Base-by-base conservation (phyloP, 2,329 filamentous ascomycete species). In the Raffaelea arxii region DNA sequence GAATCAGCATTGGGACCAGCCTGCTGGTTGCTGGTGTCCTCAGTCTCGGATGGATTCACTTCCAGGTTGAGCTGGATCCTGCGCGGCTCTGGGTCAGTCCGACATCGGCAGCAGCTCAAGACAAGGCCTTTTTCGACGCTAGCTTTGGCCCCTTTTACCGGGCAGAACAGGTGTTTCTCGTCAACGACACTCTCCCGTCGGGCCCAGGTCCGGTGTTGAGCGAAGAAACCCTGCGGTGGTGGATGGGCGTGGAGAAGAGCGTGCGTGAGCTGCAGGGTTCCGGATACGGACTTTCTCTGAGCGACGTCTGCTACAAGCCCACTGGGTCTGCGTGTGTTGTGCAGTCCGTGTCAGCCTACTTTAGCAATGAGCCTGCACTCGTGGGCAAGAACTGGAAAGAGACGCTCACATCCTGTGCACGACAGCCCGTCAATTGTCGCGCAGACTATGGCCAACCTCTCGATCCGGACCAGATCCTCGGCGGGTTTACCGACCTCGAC, bases 1-100 rank as follows among this genome's bases (percentile, higher is more conserved):
- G 72, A 3, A 78, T 94, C 51, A 96, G 90, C 1, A 95, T 97
- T 53, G 66, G 73, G 3, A 69, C 74, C 7, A 91, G 86, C 52
- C 61, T 96, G n/a, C 46, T 92, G 2, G 59, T 92, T 3, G 84
- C 96, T 11, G 76, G 72, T 1, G 61, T 95, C 4, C 71, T 98
- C 51, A 96, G 90, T 59, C 66, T 91, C 30, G 92, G 92, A 2
- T 94, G 88, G 87, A 68, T 92, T 49, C 78, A 79, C 39, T 98
- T 98, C 58, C 75, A 86, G n/a, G 74, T 98, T 30, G 92, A 97
- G 63, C 86, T 74, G 21, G 85, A 97, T 51, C 92, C 92, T 6
- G 92, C 94, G 11, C 81, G 86, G 41, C 70, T 98, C 9, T 98
- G 92, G 92, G 92, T 98, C n/a, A 90, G 91, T 56, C 92, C 92